A percentile compares a stretch with the other conserved stretches of the same genome.
Evolutionary conservation across 2,329 filamentous ascomycete genomes (phyloP).

Genomic region (Aspergillus sp.): DNA sequence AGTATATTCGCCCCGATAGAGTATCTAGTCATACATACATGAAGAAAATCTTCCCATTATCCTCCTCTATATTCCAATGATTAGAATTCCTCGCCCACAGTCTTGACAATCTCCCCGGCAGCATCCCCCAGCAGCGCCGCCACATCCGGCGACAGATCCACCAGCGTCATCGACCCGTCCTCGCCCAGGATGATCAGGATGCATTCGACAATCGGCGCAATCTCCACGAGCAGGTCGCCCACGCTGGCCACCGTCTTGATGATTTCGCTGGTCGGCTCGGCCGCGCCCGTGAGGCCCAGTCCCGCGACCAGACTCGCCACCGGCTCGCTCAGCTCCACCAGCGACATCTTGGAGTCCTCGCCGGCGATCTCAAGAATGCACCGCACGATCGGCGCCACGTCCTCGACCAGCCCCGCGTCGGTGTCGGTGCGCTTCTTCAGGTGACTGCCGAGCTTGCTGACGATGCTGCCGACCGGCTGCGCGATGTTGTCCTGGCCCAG

Average conservation of each 20-base stretch:
- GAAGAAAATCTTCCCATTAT: neutral
- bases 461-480: slow-evolving; percentile 25
- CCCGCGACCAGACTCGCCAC: slow-evolving; percentile 17
- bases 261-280: slow-evolving; percentile 17
- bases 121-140: slow-evolving; percentile 21
- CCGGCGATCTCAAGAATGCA: slow-evolving; percentile 11
- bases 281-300: slow-evolving; percentile 13
- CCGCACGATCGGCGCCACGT: slow-evolving; percentile 8
- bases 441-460: slow-evolving; percentile 12
- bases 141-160: slow-evolving; percentile 22
- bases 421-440: slow-evolving; percentile 10
- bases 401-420: slow-evolving; percentile 10
- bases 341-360: slow-evolving; percentile 13
- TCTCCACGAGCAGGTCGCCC: slow-evolving; percentile 18
- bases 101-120: slow-evolving; percentile 25
- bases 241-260: slow-evolving; percentile 16
- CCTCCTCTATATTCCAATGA: neutral
- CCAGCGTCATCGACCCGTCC: slow-evolving; percentile 19
- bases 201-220: slow-evolving; percentile 18
- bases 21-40: slow-evolving; percentile 1
- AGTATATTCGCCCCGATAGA: neutral
- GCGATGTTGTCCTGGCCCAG: slow-evolving; percentile 27
- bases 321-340: slow-evolving; percentile 20
- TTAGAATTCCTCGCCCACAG: slow-evolving; percentile 15
- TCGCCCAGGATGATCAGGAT: slow-evolving; percentile 25